Conservation (phyloP, 2,329 filamentous ascomycete species). For the Xylaria sp. region DNA sequence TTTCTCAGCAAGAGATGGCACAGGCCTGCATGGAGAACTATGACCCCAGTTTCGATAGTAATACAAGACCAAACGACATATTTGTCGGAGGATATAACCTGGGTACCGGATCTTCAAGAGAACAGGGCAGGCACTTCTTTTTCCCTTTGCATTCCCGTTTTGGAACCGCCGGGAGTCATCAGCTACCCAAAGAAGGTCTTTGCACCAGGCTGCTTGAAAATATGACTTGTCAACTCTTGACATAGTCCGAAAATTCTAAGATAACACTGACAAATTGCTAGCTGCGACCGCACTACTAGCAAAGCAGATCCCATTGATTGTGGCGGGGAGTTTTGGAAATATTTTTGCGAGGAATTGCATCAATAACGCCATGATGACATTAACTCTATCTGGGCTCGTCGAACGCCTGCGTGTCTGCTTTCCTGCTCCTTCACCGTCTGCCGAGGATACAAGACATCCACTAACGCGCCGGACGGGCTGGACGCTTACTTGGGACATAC, state of each 20-base stretch:
- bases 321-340: conserved; percentile 57
- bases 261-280: neutral
- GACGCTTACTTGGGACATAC: conserved; percentile 84
- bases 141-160: too few species aligned
- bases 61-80: conserved; percentile 1
- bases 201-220: too few species aligned
- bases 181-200: too few species aligned
- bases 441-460: conserved; percentile 55
- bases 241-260: too few species aligned
- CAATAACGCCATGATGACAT: conserved; percentile 79
- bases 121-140: too few species aligned
- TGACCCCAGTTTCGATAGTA: conserved; percentile 61
- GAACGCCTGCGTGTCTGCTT: conserved; percentile 65
- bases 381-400: conserved; percentile 78
- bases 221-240: too few species aligned
- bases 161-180: too few species aligned
- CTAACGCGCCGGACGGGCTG: conserved; percentile 78
- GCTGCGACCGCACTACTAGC: conserved; percentile 88
- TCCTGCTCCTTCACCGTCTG: too few species aligned
- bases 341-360: conserved; percentile 55
- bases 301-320: conserved; percentile 81
- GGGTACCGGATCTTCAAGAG: too few species aligned
- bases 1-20: conserved; percentile 82
- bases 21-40: conserved; percentile 96
- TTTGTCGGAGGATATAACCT: neutral